Evolutionary conservation across 2,329 filamentous ascomycete species (phyloP).

Genomic region (Stagonosporopsis chrysanthemi): DNA sequence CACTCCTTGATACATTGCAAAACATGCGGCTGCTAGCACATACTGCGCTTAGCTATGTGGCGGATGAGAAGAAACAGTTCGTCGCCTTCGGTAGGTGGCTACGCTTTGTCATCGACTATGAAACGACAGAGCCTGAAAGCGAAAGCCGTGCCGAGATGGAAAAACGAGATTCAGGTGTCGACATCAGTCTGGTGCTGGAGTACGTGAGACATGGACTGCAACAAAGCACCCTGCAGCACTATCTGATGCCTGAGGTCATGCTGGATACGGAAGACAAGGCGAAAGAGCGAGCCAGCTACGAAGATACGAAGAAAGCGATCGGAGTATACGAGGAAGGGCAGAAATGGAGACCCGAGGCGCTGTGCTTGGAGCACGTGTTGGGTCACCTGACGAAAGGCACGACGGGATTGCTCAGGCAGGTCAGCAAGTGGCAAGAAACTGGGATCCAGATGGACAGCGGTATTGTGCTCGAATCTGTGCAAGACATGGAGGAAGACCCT

Average conservation of each 20-base stretch:
- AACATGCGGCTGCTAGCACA: slow-evolving; percentile 79
- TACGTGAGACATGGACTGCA: slow-evolving; percentile 79
- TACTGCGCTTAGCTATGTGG: slow-evolving; percentile 72
- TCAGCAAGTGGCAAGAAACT: slow-evolving; percentile 55
- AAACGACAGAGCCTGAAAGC: slow-evolving; percentile 68
- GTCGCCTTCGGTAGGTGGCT: slow-evolving; percentile 83
- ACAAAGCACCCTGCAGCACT: slow-evolving; percentile 69
- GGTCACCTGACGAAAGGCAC: slow-evolving; percentile 46
- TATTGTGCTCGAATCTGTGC: slow-evolving; percentile 56
- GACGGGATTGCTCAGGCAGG: slow-evolving; percentile 45
- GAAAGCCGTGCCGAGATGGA: slow-evolving; percentile 72
- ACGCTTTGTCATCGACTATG: slow-evolving; percentile 79
- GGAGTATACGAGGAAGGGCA: slow-evolving; percentile 54
- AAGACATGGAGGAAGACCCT: slow-evolving; percentile 21
- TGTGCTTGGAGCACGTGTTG: slow-evolving; percentile 52
- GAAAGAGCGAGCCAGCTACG: slow-evolving; percentile 29
- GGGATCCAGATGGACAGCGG: slow-evolving; percentile 73
- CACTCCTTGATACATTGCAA: slow-evolving; percentile 71
- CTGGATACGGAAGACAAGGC: slow-evolving; percentile 17
- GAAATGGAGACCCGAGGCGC: slow-evolving; percentile 45
- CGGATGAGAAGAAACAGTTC: slow-evolving; percentile 82
- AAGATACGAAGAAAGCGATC: slow-evolving; percentile 45
- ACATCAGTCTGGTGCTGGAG: slow-evolving; percentile 73
- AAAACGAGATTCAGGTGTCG: slow-evolving; percentile 79
- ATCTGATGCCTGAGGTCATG: slow-evolving; percentile 58